Evolutionary conservation across 257 asterid species (phyloP).

Genomic region (Leptodermis oblonga): DNA sequence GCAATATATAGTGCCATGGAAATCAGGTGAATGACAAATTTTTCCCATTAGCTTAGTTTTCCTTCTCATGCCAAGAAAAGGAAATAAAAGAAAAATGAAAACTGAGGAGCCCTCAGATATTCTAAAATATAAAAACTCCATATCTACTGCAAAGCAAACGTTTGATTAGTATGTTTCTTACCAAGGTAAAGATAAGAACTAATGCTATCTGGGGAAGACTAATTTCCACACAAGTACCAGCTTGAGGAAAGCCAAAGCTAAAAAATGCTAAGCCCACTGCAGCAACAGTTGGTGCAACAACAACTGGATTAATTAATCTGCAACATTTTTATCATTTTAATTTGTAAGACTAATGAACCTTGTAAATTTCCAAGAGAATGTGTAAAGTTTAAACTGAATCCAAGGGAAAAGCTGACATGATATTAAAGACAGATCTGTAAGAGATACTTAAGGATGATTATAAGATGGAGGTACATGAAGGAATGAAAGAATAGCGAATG

Average conservation of each 20-base stretch:
- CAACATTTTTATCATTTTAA: constrained; percentile 12
- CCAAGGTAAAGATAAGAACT: constrained; percentile 89
- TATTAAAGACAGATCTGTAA: background rate
- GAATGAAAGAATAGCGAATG: background rate
- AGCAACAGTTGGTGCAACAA: constrained; percentile 91
- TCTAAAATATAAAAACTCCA: background rate
- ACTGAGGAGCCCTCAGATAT: background rate
- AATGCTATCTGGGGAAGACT: constrained; percentile 82
- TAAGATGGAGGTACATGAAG: background rate
- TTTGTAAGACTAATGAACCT: constrained; percentile 13
- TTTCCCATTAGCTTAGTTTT: background rate
- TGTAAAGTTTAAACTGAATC: background rate
- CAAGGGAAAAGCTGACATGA: background rate
- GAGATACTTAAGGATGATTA: background rate
- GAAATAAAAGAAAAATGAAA: background rate
- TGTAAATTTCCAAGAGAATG: background rate
- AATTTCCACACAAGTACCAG: constrained; percentile 91
- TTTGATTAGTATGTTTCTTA: constrained; percentile 33
- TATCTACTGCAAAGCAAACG: background rate
- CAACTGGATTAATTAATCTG: constrained; percentile 95
- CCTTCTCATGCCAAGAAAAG: background rate
- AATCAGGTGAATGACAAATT: background rate
- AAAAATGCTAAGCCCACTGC: constrained; percentile 91
- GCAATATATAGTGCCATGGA: constrained; percentile 23
- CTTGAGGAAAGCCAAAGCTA: constrained; percentile 97